These are phyloP conservation scores for Xylaria castorea DNA, from an alignment of 495 filamentous ascomycete genomes.

Conservation along the genomic window DNA sequence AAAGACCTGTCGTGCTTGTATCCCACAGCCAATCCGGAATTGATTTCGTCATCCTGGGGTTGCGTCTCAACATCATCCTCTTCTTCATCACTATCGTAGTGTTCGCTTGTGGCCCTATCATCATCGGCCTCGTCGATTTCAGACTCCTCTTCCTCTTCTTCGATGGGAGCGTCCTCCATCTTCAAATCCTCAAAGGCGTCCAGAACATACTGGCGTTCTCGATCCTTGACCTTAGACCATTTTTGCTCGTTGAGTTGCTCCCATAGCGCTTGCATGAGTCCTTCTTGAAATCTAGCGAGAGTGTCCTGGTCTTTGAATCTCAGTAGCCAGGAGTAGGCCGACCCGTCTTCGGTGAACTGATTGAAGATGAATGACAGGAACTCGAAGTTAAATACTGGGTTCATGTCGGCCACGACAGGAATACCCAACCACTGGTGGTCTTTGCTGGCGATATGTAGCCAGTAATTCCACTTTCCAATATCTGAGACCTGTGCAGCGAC, in stretches of 20 bases:
- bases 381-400: slow-evolving; percentile 99
- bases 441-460: slow-evolving; percentile 82
- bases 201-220: slow-evolving; percentile 90
- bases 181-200: slow-evolving; percentile 95
- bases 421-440: slow-evolving; percentile 90
- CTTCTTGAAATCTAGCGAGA: slow-evolving; percentile 89
- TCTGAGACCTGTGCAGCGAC: slow-evolving; percentile 84
- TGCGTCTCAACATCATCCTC: slow-evolving; percentile 79
- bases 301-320: slow-evolving; percentile 84
- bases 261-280: slow-evolving; percentile 94
- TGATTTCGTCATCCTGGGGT: slow-evolving; percentile 81
- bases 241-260: slow-evolving; percentile 95
- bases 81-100: slow-evolving; percentile 92
- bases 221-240: slow-evolving; percentile 90
- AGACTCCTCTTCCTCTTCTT: slow-evolving; percentile 70
- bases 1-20: slow-evolving; percentile 98
- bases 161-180: slow-evolving; percentile 77
- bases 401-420: slow-evolving; percentile 84
- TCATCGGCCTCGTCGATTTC: slow-evolving; percentile 70
- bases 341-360: slow-evolving; percentile 85
- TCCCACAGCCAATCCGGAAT: slow-evolving; percentile 95
- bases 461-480: slow-evolving; percentile 92
- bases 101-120: slow-evolving; percentile 60
- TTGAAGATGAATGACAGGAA: slow-evolving; percentile 99
- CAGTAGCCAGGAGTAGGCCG: slow-evolving; percentile 94